Evolutionary conservation across 257 asterid genomes (phyloP).

Genomic region (Fraxinus excelsior): DNA sequence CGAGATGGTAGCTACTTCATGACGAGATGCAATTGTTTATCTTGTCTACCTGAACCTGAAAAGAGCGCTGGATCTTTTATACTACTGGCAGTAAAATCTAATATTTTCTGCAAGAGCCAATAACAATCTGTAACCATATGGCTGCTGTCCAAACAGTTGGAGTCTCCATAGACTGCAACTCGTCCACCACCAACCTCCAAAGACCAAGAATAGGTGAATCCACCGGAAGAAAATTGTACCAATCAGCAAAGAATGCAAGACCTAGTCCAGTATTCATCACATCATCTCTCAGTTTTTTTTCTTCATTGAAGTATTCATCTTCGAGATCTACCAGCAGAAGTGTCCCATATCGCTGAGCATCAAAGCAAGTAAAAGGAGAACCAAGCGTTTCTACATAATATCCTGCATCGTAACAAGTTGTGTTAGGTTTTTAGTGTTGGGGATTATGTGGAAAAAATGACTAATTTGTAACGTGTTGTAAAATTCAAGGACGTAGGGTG

Average conservation of each 20-base stretch:
- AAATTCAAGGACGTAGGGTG: too few species aligned
- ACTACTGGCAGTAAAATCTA: constrained; percentile 72
- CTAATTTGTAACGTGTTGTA: too few species aligned
- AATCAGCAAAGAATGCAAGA: constrained; percentile 89
- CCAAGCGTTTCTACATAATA: constrained; percentile 96
- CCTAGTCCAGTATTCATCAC: constrained; percentile 71
- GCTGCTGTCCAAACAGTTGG: constrained; percentile 97
- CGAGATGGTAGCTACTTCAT: constrained; percentile 78
- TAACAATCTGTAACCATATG: constrained; percentile 97
- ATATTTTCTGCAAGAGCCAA: constrained; percentile 83
- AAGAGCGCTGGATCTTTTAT: constrained; percentile 74
- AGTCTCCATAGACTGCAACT: constrained; percentile 83
- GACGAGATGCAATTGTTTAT: constrained; percentile 59
- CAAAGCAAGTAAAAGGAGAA: constrained; percentile 96
- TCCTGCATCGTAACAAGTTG: constrained; percentile 85
- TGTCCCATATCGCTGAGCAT: constrained; percentile 88
- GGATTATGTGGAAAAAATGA: constrained; percentile 95
- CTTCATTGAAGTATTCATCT: constrained; percentile 90
- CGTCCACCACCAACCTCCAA: constrained; percentile 74
- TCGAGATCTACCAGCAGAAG: constrained; percentile 95
- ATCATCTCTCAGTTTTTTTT: constrained; percentile 76
- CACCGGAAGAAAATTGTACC: constrained; percentile 83
- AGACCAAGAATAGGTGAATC: constrained; percentile 96
- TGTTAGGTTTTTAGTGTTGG: too few species aligned
- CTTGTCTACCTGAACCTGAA: constrained; percentile 62